Conservation (phyloP, 164 flowering plant species). For the Nelumbo lutea region DNA sequence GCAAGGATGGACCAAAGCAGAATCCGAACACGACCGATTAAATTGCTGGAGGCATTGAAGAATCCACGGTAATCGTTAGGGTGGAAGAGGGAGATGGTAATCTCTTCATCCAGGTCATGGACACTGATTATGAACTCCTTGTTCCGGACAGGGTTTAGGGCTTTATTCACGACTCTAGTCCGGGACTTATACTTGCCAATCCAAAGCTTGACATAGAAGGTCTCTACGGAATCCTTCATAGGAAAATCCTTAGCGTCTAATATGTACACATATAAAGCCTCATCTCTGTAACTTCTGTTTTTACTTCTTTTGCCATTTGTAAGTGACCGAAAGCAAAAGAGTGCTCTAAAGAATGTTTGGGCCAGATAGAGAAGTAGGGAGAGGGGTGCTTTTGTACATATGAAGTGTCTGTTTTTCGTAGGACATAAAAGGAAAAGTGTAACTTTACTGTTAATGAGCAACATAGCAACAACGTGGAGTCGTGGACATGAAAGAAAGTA, state of each 20-base stretch:
- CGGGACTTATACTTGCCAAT: slow-evolving; percentile 53
- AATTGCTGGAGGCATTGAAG: slow-evolving; percentile 29
- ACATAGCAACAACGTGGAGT: too few relatives aligned
- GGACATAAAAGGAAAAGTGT: too few relatives aligned
- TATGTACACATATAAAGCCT: slow-evolving; percentile 58
- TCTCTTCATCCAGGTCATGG: slow-evolving; percentile 43
- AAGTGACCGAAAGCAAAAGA: neutral
- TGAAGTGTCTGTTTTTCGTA: too few relatives aligned
- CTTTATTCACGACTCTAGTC: slow-evolving; percentile 40
- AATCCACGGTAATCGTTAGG: slow-evolving; percentile 22
- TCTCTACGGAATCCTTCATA: slow-evolving; percentile 19
- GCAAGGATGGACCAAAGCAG: slow-evolving; percentile 41
- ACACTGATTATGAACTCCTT: slow-evolving; percentile 78
- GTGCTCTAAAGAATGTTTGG: too few relatives aligned
- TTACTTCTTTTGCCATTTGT: too few relatives aligned
- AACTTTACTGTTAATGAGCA: too few relatives aligned
- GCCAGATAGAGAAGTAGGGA: too few relatives aligned
- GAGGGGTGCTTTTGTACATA: too few relatives aligned
- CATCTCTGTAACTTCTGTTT: slow-evolving; percentile 21
- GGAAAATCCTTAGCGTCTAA: slow-evolving; percentile 53
- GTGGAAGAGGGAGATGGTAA: slow-evolving; percentile 41
- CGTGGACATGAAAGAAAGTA: too few relatives aligned
- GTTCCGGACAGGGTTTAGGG: slow-evolving; percentile 54
- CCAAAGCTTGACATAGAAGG: slow-evolving; percentile 43
- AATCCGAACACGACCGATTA: slow-evolving; percentile 57